Percentiles rank a stretch among this genome's conserved stretches.
Evolutionary conservation across 306 rosid species (phyloP).

Genomic region (Malus fusca): DNA sequence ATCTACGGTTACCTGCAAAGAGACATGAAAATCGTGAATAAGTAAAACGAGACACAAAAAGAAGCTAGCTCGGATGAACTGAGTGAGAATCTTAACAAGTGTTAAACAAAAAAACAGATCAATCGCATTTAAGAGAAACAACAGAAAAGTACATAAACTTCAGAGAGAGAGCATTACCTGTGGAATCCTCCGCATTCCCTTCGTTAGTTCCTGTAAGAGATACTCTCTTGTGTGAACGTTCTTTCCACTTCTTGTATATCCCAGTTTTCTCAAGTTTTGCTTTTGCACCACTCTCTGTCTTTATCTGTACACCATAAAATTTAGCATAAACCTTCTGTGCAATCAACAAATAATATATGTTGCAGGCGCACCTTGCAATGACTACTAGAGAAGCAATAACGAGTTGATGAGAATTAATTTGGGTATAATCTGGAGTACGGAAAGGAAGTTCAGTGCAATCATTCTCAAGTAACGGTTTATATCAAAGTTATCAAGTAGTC

Average conservation of each 20-base stretch:
- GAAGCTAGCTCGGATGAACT: background rate
- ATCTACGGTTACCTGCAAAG: slow-evolving; percentile 34
- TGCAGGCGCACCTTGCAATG: background rate
- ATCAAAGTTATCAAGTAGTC: too few species aligned
- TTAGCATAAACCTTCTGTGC: background rate
- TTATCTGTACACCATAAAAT: slow-evolving; percentile 38
- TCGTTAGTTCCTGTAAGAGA: slow-evolving; percentile 46
- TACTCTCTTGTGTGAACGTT: slow-evolving; percentile 58
- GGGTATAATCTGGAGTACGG: background rate
- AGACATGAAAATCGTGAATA: background rate
- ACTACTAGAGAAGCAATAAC: background rate
- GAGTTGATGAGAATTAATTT: background rate
- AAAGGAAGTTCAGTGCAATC: too few species aligned
- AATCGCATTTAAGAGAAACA: background rate
- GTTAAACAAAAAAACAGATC: background rate
- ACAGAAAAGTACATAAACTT: background rate
- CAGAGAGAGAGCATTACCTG: slow-evolving; percentile 35
- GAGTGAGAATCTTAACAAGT: background rate
- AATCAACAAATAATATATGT: background rate
- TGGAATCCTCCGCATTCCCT: slow-evolving; percentile 40
- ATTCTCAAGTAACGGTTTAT: too few species aligned
- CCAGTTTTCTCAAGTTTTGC: slow-evolving; percentile 75
- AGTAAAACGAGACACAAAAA: background rate
- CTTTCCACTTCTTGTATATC: slow-evolving; percentile 84
- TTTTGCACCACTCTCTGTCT: slow-evolving; percentile 90